Conservation (phyloP, 192 early-diverging fungal species). For the Linderina pennispora region DNA sequence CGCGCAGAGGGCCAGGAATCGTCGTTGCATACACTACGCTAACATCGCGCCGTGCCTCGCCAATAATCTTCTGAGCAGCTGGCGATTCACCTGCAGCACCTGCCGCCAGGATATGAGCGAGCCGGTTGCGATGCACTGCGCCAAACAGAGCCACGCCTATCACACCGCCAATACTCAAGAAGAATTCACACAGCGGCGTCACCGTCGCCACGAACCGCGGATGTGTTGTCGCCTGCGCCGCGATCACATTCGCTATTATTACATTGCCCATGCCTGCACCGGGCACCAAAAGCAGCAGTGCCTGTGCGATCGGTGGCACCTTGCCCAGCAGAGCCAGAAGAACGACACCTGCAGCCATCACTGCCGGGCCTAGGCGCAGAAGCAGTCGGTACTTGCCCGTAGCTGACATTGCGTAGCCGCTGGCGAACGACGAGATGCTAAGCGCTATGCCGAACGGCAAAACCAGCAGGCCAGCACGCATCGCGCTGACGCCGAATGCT, state of each 20-base stretch:
- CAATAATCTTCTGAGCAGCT: conserved; percentile 41
- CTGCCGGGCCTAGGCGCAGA: conserved; percentile 57
- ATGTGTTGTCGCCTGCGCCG: conserved; percentile 61
- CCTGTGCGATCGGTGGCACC: conserved; percentile 40
- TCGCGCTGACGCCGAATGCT: conserved; percentile 65
- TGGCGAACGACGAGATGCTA: conserved; percentile 60
- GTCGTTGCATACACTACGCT: conserved; percentile 26
- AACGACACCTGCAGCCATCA: conserved; percentile 57
- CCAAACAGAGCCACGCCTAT: conserved; percentile 59
- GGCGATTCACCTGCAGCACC: conserved; percentile 10
- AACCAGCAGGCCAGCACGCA: conserved; percentile 67
- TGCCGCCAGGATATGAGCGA: conserved; percentile 22
- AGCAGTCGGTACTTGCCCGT: conserved; percentile 57
- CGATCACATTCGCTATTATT: conserved; percentile 69
- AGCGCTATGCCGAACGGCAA: conserved; percentile 71
- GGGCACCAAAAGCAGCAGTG: conserved; percentile 58
- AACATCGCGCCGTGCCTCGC: conserved; percentile 44
- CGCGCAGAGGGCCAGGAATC: conserved; percentile 29
- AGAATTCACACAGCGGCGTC: conserved; percentile 64
- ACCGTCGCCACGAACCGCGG: conserved; percentile 56
- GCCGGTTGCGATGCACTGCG: conserved; percentile 59
- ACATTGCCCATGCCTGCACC: conserved; percentile 73
- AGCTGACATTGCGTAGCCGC: conserved; percentile 59
- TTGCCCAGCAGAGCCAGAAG: conserved; percentile 54
- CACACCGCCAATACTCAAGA: conserved; percentile 59